Base-by-base conservation (phyloP, 208 protist genomes). In the Crithidia fasciculata region DNA sequence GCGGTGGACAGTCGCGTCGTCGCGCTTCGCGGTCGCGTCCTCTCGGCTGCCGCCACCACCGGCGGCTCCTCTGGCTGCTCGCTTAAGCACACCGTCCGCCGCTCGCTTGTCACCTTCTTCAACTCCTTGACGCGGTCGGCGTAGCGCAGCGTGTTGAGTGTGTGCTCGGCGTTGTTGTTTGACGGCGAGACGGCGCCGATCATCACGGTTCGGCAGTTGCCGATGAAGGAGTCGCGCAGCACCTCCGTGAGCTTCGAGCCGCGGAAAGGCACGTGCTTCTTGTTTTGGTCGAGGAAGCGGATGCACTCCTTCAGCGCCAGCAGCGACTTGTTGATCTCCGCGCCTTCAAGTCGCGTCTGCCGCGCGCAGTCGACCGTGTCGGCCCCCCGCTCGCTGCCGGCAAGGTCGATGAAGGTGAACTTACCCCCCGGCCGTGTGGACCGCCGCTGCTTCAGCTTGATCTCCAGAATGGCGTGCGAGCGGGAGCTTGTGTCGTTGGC, bases 391-490 rank as follows among this genome's bases (percentile, higher is more conserved):
- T 98, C 97, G 73, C 88, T 96, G 36, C 97, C 97, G 7, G 97
- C 97, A 15, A 98, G 82, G 82, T 98, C 97, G 43, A 98, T 89
- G 63, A 99, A 85, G 18, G 87, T 89, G 70, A 91, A 89, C 74
- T 89, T 91, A 0, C 87, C 84, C 49, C 70, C 41, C 53, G 49
- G 74, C 57, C 55, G 58, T 28, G 40, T 5, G 40, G 57, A 53
- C 53, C 52, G 52, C 15, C 60, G 37, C 15, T 53, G 44, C 55
- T 74, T 69, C 15, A 90, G 82, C 68, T 85, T 87, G 12, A 96
- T 70, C 53, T 88, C 71, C 18, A 99, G 89, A 65, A 99, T 98
- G 15, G 97, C 97, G 87, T 99, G 98, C 2, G 97, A 98, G 36
- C 98, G 85, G 28, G 86, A 96, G 74, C 94, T 98, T 18, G 82